phyloP scores from a whole-genome alignment of 352 stramenopile species.

The Elongisporangium undulatum region DNA sequence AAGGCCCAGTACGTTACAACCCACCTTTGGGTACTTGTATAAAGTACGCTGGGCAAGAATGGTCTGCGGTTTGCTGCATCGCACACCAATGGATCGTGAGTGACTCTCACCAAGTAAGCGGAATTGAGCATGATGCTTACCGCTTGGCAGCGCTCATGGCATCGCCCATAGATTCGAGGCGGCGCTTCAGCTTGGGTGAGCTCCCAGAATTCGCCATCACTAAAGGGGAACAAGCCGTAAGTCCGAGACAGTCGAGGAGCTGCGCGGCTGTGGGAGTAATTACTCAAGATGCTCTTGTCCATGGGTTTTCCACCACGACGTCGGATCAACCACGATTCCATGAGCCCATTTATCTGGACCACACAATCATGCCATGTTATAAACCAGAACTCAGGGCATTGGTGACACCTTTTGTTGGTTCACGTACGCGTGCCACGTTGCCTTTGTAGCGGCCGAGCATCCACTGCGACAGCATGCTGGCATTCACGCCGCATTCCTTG shows the following conservation, averaged over 20 bases:
- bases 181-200: constrained; percentile 69
- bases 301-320: constrained; percentile 77
- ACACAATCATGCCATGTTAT: neutral
- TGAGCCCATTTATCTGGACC: constrained; percentile 73
- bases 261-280: neutral
- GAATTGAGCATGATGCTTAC: constrained; percentile 7
- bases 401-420: neutral
- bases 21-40: constrained; percentile 79
- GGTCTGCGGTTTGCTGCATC: constrained; percentile 11
- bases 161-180: constrained; percentile 53
- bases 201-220: constrained; percentile 48
- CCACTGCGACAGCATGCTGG: constrained; percentile 85
- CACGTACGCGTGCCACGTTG: constrained; percentile 68
- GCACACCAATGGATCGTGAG: neutral
- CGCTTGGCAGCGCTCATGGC: constrained; percentile 31
- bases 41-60: constrained; percentile 47
- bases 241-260: neutral
- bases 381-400: neutral
- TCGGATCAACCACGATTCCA: constrained; percentile 82
- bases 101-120: neutral
- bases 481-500: constrained; percentile 83
- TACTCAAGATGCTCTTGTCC: constrained; percentile 66
- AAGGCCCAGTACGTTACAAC: neutral
- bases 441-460: constrained; percentile 85
- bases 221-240: constrained; percentile 1